Percentiles rank a stretch among this genome's conserved stretches.
These are phyloP conservation scores for Emmonsiellopsis sp. DNA, from an alignment of 2,329 filamentous ascomycete genomes.

Conservation along the genomic window DNA sequence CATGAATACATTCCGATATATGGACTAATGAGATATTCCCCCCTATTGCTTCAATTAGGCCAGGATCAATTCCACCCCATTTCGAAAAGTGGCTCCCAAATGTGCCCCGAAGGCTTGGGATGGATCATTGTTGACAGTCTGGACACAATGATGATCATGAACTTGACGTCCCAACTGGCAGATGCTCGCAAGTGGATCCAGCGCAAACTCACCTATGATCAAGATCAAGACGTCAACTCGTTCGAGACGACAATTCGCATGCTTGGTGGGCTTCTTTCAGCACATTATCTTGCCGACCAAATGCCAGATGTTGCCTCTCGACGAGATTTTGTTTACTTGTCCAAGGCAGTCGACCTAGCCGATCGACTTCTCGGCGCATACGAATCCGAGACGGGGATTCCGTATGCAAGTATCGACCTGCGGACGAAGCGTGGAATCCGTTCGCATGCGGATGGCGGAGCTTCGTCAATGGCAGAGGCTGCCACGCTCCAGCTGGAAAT, in stretches of 20 bases:
- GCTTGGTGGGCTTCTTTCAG: conserved; percentile 84
- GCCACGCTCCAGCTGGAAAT: conserved; percentile 90
- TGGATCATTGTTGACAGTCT: conserved; percentile 98
- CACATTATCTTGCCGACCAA: conserved; percentile 83
- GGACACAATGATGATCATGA: conserved; percentile 98
- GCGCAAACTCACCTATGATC: conserved; percentile 70
- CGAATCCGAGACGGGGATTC: conserved; percentile 75
- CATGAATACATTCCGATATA: not conserved
- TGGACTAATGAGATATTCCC: conserved; percentile 11
- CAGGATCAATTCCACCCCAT: conserved; percentile 82
- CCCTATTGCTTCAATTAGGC: conserved; percentile 36
- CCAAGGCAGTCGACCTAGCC: conserved; percentile 82
- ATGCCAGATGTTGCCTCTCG: conserved; percentile 70
- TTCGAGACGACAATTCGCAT: conserved; percentile 98
- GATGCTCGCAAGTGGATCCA: conserved; percentile 86
- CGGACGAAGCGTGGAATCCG: conserved; percentile 64
- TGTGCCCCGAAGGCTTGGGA: conserved; percentile 81
- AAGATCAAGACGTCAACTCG: conserved; percentile 91
- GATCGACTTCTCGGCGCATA: conserved; percentile 82
- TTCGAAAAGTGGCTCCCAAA: conserved; percentile 67
- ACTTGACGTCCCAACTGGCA: conserved; percentile 72
- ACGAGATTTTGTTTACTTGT: conserved; percentile 87
- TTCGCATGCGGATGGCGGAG: conserved; percentile 76
- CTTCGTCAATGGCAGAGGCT: conserved; percentile 88
- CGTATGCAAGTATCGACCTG: conserved; percentile 83